These are phyloP conservation scores for Avicennia marina DNA, from an alignment of 257 asterid genomes.

Conservation along the genomic window DNA sequence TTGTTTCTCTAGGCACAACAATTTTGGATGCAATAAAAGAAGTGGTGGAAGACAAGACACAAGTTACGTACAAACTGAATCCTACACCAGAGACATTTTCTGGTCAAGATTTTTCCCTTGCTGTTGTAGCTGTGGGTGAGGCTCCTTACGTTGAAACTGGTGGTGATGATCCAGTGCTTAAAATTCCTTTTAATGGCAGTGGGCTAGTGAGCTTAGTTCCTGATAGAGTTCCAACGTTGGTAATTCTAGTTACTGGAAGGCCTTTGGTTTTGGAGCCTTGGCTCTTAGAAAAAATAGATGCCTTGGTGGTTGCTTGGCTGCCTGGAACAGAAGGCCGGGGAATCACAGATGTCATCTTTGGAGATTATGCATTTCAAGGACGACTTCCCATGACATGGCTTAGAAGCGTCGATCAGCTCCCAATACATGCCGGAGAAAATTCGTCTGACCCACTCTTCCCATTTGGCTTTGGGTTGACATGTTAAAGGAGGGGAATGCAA, in stretches of 20 bases:
- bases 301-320: conserved; percentile 71
- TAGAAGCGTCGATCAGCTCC: conserved; percentile 61
- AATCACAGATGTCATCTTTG: conserved; percentile 68
- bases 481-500: too few species aligned
- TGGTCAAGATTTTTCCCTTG: conserved; percentile 52
- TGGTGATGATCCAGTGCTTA: conserved; percentile 66
- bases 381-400: conserved; percentile 82
- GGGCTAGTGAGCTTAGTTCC: conserved; percentile 57
- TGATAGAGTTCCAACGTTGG: conserved; percentile 65
- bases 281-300: conserved; percentile 54
- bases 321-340: conserved; percentile 88
- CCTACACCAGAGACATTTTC: conserved; percentile 55
- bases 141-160: conserved; percentile 73
- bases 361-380: conserved; percentile 67
- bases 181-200: conserved; percentile 55
- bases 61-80: conserved; percentile 55
- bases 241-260: conserved; percentile 67
- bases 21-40: conserved; percentile 73
- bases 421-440: conserved; percentile 38
- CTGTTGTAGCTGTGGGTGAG: conserved; percentile 78
- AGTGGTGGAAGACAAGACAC: conserved; percentile 47
- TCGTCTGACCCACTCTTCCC: conserved; percentile 71
- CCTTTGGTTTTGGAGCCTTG: conserved; percentile 63
- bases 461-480: conserved; percentile 66
- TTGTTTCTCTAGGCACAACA: conserved; percentile 58